Base-by-base conservation (phyloP, 2,329 filamentous ascomycete genomes). In the Trichoderma koningii region DNA sequence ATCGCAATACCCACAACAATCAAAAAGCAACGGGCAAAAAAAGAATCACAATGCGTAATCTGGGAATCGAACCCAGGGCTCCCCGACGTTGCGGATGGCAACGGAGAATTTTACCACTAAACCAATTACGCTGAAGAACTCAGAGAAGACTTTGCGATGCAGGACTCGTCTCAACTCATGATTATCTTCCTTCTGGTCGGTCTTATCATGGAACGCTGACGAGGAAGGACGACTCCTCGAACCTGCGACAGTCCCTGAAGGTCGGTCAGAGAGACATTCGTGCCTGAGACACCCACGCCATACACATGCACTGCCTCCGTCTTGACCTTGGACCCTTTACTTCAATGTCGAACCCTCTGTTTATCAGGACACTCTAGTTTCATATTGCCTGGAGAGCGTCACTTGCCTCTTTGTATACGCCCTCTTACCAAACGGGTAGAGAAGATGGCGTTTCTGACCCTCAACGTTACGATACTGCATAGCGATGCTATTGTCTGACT, bases 121-220 rank as follows among this genome's bases (percentile, higher is more conserved):
- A 72, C 71, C 71, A 72, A 68, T 71, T 63, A 69, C 68, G 69
- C 66, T 62, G 30, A 34, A 10, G 30, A 34, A 7, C 73, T 92
- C 0, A 87, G 88, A 0, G 90, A 92, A 56, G 89, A 93, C 67
- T 91, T 85, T 69, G 80, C 84, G 0, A 81, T 91, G 63, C 80
- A 87, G 89, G 89, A 0, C 76, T 19, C 1, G 7, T 15, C 19
- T 30, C 52, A 17, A 38, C 7, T 17, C 7, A n/a, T 21, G 52
- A 10, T 26, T 26, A 23, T 26, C 4, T 26, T 5, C 15, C 44
- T 21, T 3, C 44, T 2, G 14, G 2, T 19, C 10, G 17, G 3
- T 21, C 44, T 21, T n/a, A 45, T 17, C 12, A 41, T 30, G 23
- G 17, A 5, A 51, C 3, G 10, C 21, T 6, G 56, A 59, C 12